Evolutionary conservation across 164 flowering plant species (phyloP).

Genomic region (Houttuynia cordata): DNA sequence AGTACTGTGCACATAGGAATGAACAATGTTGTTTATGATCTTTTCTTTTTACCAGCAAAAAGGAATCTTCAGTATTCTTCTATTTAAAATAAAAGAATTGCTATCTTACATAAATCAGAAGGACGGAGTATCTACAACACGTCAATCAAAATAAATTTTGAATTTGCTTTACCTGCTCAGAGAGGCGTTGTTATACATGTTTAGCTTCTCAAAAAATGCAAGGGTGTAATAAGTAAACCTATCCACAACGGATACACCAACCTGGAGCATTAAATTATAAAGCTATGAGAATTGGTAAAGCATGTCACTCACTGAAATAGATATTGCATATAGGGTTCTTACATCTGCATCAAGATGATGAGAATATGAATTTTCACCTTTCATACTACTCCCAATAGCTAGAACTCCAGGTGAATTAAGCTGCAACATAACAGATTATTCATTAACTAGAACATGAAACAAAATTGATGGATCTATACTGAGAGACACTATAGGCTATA

Average conservation of each 20-base stretch:
- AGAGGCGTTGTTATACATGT: constrained; percentile 85
- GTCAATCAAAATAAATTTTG: too few relatives aligned
- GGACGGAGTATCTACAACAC: too few relatives aligned
- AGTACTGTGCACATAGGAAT: background rate
- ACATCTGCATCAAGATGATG: constrained; percentile 98
- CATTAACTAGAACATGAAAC: too few relatives aligned
- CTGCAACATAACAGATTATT: constrained; percentile 24
- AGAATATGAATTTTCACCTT: constrained; percentile 97
- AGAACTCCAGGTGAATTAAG: constrained; percentile 98
- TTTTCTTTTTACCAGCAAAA: background rate
- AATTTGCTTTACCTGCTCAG: constrained; percentile 55
- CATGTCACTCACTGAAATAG: too few relatives aligned
- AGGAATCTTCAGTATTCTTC: too few relatives aligned
- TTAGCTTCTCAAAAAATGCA: constrained; percentile 89
- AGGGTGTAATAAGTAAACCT: constrained; percentile 95
- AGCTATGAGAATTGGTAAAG: background rate
- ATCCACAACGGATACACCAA: constrained; percentile 98
- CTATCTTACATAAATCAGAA: background rate
- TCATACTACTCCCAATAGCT: constrained; percentile 97
- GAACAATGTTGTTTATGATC: background rate
- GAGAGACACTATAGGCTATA: background rate
- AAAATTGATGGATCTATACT: background rate
- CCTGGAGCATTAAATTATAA: constrained; percentile 25
- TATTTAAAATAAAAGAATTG: too few relatives aligned
- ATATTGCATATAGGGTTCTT: constrained; percentile 20